phyloP scores from a whole-genome alignment of 805 yeast species.

The Suhomyces prunicola region DNA sequence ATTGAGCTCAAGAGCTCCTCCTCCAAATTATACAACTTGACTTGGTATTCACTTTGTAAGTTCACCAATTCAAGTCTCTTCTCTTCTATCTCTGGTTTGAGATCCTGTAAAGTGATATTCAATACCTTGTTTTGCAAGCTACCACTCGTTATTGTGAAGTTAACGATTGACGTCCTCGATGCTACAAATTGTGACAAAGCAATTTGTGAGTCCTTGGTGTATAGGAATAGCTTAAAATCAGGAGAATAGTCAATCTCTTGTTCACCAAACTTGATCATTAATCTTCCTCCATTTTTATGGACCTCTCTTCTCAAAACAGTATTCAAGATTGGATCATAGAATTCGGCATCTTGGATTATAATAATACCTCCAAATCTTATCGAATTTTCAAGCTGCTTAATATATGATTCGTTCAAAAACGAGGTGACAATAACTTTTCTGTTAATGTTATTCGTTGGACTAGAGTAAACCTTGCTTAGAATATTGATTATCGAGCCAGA shows the following conservation, averaged over 20 bases:
- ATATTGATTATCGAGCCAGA: slow-evolving; percentile 33
- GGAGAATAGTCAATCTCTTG: slow-evolving; percentile 65
- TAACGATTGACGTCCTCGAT: slow-evolving; percentile 60
- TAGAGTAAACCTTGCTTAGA: slow-evolving; percentile 23
- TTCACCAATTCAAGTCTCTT: slow-evolving; percentile 53
- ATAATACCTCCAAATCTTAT: slow-evolving; percentile 78
- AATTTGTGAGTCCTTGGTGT: slow-evolving; percentile 55
- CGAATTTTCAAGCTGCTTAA: slow-evolving; percentile 72
- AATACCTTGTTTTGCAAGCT: slow-evolving; percentile 63
- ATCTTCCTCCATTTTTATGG: slow-evolving; percentile 65
- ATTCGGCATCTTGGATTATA: slow-evolving; percentile 75
- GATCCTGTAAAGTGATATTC: slow-evolving; percentile 50
- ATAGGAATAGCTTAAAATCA: slow-evolving; percentile 57
- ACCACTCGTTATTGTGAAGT: slow-evolving; percentile 69
- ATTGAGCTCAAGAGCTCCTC: slow-evolving; percentile 54
- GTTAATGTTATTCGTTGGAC: slow-evolving; percentile 12
- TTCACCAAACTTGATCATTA: slow-evolving; percentile 56
- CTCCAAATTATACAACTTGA: slow-evolving; percentile 55
- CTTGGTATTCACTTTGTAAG: slow-evolving; percentile 58
- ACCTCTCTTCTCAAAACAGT: slow-evolving; percentile 61
- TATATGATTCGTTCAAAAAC: slow-evolving; percentile 64
- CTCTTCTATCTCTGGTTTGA: slow-evolving; percentile 64
- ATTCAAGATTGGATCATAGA: slow-evolving; percentile 69
- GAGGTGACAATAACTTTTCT: slow-evolving; percentile 55
- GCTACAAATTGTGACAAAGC: slow-evolving; percentile 52